Conservation (phyloP, 1,284 basidiomycete species). For the Ustilago sp. region DNA sequence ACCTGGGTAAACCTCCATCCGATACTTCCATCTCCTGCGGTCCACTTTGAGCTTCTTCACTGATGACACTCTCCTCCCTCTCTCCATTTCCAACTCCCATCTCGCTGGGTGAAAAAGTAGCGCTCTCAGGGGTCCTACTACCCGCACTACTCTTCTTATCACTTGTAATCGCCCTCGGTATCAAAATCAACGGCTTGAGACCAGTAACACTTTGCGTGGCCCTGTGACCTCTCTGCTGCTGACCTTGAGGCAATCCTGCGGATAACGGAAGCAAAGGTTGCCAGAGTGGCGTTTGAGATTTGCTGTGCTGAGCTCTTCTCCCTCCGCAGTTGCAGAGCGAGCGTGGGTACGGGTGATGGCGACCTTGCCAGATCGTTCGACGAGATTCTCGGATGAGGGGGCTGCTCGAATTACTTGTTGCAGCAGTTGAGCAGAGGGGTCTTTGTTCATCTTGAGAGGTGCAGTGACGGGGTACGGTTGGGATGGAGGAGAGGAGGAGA, state of each 20-base stretch:
- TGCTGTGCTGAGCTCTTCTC: constrained; percentile 21
- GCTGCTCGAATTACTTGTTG: constrained; percentile 41
- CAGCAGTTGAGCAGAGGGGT: constrained; percentile 13
- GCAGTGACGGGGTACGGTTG: constrained; percentile 12
- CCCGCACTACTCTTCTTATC: constrained; percentile 16
- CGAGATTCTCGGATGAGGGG: constrained; percentile 26
- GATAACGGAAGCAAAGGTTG: constrained; percentile 26
- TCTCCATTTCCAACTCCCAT: background rate
- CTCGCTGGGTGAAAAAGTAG: background rate
- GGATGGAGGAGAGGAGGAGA: background rate
- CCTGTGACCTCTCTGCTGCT: constrained; percentile 18
- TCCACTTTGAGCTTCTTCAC: constrained; percentile 7
- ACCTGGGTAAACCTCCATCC: constrained; percentile 16
- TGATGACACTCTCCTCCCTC: constrained; percentile 4
- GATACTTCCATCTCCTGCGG: background rate
- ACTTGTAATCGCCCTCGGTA: constrained; percentile 27
- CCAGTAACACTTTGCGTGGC: constrained; percentile 35
- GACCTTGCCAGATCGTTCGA: background rate
- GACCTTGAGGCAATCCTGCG: constrained; percentile 13
- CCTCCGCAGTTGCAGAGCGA: background rate
- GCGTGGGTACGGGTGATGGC: background rate
- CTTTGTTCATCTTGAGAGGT: constrained; percentile 48
- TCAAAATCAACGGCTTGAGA: constrained; percentile 36
- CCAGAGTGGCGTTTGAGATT: constrained; percentile 46
- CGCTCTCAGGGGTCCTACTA: constrained; percentile 22